These are phyloP conservation scores for Metschnikowia reukaufii DNA, from an alignment of 805 yeast species.

Conservation along the genomic window DNA sequence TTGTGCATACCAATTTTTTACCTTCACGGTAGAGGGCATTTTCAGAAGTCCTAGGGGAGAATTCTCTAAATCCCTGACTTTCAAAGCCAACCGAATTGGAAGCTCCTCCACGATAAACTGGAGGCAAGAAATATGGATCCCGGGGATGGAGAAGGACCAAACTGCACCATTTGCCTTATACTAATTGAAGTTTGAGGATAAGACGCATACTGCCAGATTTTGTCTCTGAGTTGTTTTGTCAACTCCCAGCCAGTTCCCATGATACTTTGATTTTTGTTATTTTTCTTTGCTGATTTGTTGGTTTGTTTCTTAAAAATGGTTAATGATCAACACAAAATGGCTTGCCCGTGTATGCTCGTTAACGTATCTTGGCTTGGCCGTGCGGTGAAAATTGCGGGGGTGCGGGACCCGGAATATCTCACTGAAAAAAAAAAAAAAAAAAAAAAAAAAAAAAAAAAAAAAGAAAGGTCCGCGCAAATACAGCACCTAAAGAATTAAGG, in stretches of 20 bases:
- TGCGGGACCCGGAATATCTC: not conserved
- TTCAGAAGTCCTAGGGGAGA: slow-evolving; percentile 73
- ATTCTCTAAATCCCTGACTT: slow-evolving; percentile 79
- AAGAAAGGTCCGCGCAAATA: no score
- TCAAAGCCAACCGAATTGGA: slow-evolving; percentile 81
- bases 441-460: no score
- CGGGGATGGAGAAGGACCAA: slow-evolving; percentile 76
- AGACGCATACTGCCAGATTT: slow-evolving; percentile 63
- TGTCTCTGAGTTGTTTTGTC: slow-evolving; percentile 49
- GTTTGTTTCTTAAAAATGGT: not conserved
- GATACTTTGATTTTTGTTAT: not conserved
- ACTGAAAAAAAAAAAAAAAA: not conserved
- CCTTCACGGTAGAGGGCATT: slow-evolving; percentile 74
- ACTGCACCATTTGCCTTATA: slow-evolving; percentile 85
- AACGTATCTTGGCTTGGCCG: not conserved
- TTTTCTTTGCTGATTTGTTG: not conserved
- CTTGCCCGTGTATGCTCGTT: not conserved
- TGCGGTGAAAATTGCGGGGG: slow-evolving; percentile 6
- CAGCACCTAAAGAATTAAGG: no score
- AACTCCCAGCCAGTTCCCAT: slow-evolving; percentile 52
- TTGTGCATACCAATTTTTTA: slow-evolving; percentile 87
- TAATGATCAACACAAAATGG: not conserved
- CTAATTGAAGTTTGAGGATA: slow-evolving; percentile 83
- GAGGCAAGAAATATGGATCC: slow-evolving; percentile 82
- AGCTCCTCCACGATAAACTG: slow-evolving; percentile 83